phyloP scores from a whole-genome alignment of 148 eudicot genomes.

The Salicornia ramosissima region DNA sequence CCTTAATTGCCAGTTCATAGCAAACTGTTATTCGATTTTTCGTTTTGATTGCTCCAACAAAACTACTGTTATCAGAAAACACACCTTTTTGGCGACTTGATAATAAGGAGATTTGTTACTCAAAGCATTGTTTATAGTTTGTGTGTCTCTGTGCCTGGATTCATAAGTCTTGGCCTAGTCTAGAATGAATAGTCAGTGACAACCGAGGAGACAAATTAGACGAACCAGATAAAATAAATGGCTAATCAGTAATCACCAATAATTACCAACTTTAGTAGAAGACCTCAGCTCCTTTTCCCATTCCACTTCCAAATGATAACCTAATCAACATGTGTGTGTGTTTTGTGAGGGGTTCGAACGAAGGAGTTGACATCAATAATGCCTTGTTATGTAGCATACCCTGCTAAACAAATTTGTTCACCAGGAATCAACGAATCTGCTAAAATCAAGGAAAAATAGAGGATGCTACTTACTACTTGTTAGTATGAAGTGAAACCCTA shows the following conservation, averaged over 20 bases:
- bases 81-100: neutral
- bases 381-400: neutral
- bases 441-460: neutral
- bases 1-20: no score
- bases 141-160: neutral
- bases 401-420: neutral
- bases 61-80: neutral
- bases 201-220: neutral
- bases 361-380: neutral
- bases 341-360: no score
- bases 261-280: neutral
- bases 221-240: neutral
- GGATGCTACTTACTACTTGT: neutral
- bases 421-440: neutral
- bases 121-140: neutral
- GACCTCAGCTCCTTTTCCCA: neutral
- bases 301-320: neutral
- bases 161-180: neutral
- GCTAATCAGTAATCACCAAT: neutral
- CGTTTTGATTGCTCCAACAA: no score
- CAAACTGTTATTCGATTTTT: no score
- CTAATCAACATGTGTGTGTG: neutral
- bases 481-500: neutral
- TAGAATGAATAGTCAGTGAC: neutral
- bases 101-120: neutral